These are phyloP conservation scores for Penicillium vulpinum DNA, from an alignment of 2,329 filamentous ascomycete genomes.

Conservation along the genomic window DNA sequence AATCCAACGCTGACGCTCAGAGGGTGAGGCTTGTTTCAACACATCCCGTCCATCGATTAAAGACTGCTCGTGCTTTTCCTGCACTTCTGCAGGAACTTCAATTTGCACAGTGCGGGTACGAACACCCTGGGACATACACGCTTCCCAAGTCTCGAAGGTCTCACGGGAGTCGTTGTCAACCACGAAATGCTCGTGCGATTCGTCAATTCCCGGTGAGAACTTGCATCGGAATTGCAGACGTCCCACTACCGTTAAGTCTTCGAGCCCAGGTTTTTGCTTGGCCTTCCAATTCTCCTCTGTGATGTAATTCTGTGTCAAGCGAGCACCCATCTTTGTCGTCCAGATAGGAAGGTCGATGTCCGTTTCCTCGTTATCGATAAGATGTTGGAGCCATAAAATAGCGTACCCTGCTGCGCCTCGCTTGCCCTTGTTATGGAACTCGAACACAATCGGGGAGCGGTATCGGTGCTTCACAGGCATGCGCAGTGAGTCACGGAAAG, in stretches of 20 bases:
- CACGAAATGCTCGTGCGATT: constrained; percentile 79
- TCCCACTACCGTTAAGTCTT: constrained; percentile 75
- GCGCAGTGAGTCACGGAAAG: constrained; percentile 59
- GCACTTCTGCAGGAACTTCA: constrained; percentile 70
- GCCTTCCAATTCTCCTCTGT: constrained; percentile 71
- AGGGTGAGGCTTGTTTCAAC: constrained; percentile 65
- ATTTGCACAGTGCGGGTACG: constrained; percentile 68
- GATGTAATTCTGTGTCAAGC: constrained; percentile 89
- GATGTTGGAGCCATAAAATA: constrained; percentile 79
- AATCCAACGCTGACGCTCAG: constrained; percentile 75
- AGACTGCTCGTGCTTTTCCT: constrained; percentile 77
- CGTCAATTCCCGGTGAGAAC: constrained; percentile 89
- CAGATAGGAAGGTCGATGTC: constrained; percentile 89
- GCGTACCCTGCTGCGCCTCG: constrained; percentile 73
- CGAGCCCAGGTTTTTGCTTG: constrained; percentile 66
- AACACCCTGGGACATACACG: constrained; percentile 84
- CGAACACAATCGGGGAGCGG: constrained; percentile 83
- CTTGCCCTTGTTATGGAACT: constrained; percentile 71
- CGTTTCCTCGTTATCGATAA: constrained; percentile 75
- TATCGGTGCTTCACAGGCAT: constrained; percentile 90
- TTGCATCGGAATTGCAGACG: constrained; percentile 75
- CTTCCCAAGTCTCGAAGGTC: constrained; percentile 93
- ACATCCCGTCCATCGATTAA: constrained; percentile 78
- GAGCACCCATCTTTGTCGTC: constrained; percentile 71
- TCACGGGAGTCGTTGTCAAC: constrained; percentile 85